Evolutionary conservation across 371 early-diverging fungal genomes (phyloP).

Genomic region (Smittium culicis): DNA sequence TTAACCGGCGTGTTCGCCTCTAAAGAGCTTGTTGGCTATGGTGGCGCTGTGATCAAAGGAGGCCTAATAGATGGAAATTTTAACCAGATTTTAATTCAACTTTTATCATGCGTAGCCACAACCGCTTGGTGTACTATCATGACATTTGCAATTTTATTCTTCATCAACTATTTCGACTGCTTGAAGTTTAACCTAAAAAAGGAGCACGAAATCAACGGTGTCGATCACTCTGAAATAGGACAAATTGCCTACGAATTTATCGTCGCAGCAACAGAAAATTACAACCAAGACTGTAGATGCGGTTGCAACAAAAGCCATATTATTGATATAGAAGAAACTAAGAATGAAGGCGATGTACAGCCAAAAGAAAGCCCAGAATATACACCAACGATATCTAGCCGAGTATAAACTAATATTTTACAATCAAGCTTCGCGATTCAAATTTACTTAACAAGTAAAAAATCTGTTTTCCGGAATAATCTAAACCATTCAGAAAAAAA

Average conservation of each 20-base stretch:
- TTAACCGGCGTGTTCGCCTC: slow-evolving; percentile 85
- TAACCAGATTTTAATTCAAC: slow-evolving; percentile 44
- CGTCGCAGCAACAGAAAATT: background rate
- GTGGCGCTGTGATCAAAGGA: slow-evolving; percentile 54
- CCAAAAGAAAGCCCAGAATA: no score
- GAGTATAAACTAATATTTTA: no score
- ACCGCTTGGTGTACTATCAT: slow-evolving; percentile 47
- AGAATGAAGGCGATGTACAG: no score
- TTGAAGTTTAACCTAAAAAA: slow-evolving; percentile 30
- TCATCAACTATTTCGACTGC: slow-evolving; percentile 36
- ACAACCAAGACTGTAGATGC: no score
- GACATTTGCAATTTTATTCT: slow-evolving; percentile 39
- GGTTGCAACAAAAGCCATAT: no score
- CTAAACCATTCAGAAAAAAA: no score
- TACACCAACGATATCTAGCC: no score
- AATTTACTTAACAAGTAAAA: no score
- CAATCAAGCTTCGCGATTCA: no score
- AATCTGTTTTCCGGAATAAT: no score
- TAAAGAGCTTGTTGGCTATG: slow-evolving; percentile 46
- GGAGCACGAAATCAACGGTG: slow-evolving; percentile 45
- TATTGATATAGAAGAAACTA: background rate
- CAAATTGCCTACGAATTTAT: slow-evolving; percentile 45
- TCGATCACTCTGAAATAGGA: slow-evolving; percentile 50
- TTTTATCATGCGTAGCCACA: slow-evolving; percentile 40
- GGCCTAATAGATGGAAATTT: slow-evolving; percentile 58